Percentiles rank a stretch among this genome's conserved stretches.
Conservation (phyloP, 441 rosid species). For the Gossypium gossypioides region DNA sequence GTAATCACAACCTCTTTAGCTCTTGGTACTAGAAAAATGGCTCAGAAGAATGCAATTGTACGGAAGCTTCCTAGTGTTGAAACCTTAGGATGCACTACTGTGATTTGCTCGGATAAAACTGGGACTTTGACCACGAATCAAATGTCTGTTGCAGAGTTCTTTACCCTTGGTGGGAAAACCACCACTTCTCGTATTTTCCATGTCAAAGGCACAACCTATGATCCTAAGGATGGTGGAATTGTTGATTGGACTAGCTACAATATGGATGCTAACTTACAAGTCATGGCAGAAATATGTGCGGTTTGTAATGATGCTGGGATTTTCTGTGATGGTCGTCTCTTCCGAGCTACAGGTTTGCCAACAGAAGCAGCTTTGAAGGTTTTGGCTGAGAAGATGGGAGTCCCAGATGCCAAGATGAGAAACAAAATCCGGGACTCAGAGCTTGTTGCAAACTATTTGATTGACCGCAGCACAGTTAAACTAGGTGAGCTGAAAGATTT, state of each 20-base stretch:
- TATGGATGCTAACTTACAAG: slow-evolving; percentile 82
- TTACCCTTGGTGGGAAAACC: slow-evolving; percentile 65
- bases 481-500: slow-evolving; percentile 36
- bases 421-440: slow-evolving; percentile 41
- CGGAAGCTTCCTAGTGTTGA: slow-evolving; percentile 89
- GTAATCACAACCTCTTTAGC: slow-evolving; percentile 86
- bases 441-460: slow-evolving; percentile 46
- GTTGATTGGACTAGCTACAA: slow-evolving; percentile 71
- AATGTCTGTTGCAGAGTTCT: slow-evolving; percentile 74
- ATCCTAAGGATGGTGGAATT: slow-evolving; percentile 86
- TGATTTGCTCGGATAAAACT: slow-evolving; percentile 38
- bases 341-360: slow-evolving; percentile 81
- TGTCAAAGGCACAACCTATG: slow-evolving; percentile 83
- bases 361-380: slow-evolving; percentile 92
- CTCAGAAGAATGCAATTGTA: slow-evolving; percentile 80
- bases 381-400: slow-evolving; percentile 88
- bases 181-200: slow-evolving; percentile 41
- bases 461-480: slow-evolving; percentile 48
- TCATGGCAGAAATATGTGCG: slow-evolving; percentile 72
- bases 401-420: slow-evolving; percentile 44
- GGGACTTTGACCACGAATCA: slow-evolving; percentile 88
- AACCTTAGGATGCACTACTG: slow-evolving; percentile 74
- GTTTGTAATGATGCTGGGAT: slow-evolving; percentile 83
- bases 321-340: slow-evolving; percentile 55
- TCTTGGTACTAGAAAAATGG: slow-evolving; percentile 85